Conservation (phyloP, 805 yeast species). For the Myxozyma nipponensis region DNA sequence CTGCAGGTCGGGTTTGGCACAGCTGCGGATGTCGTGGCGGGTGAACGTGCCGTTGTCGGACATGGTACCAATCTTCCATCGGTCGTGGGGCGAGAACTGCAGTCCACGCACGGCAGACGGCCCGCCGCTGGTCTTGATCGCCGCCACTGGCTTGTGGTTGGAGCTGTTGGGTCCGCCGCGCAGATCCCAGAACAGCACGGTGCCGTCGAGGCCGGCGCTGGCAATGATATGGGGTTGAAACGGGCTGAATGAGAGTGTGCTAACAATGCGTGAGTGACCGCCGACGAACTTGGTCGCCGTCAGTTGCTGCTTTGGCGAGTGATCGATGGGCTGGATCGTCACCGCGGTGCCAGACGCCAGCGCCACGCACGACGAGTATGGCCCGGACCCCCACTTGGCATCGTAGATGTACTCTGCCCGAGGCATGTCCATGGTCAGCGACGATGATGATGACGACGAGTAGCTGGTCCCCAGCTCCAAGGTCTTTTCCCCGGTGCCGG, state of each 20-base stretch:
- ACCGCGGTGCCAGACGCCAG: constrained; percentile 32
- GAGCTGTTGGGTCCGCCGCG: constrained; percentile 49
- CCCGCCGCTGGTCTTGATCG: constrained; percentile 41
- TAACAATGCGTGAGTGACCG: constrained; percentile 48
- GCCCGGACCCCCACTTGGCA: constrained; percentile 36
- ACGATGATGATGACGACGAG: no score
- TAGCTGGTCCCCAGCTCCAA: no score
- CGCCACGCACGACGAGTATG: constrained; percentile 21
- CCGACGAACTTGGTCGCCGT: constrained; percentile 9
- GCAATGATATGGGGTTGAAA: constrained; percentile 54
- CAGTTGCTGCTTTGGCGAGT: not conserved
- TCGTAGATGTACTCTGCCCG: constrained; percentile 34
- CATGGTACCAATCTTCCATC: constrained; percentile 64
- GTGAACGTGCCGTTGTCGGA: constrained; percentile 88
- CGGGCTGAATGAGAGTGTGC: constrained; percentile 66
- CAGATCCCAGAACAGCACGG: constrained; percentile 78
- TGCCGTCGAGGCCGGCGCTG: constrained; percentile 75
- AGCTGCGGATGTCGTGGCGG: constrained; percentile 78
- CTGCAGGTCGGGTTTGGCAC: constrained; percentile 55
- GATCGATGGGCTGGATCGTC: not conserved
- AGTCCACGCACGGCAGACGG: constrained; percentile 41
- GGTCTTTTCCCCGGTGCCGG: not conserved
- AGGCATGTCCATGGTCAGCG: no score
- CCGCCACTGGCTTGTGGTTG: constrained; percentile 50
- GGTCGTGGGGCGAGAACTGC: constrained; percentile 52